phyloP scores from a whole-genome alignment of 2,329 filamentous ascomycete genomes.

The Fulvia fulva region DNA sequence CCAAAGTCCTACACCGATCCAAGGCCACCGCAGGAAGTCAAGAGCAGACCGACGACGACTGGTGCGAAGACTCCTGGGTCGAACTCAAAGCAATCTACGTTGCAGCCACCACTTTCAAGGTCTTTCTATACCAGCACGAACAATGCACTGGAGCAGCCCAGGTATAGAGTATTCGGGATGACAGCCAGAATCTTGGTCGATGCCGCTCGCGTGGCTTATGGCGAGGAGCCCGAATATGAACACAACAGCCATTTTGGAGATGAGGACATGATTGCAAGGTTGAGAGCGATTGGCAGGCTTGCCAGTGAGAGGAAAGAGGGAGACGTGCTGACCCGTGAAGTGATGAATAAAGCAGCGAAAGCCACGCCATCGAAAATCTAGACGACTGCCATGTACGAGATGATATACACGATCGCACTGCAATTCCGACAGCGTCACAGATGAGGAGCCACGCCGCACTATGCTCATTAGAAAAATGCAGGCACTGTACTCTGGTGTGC shows the following conservation, averaged over 20 bases:
- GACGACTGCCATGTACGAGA: background rate
- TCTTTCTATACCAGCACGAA: conserved; percentile 27
- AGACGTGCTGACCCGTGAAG: conserved; percentile 40
- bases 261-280: conserved; percentile 59
- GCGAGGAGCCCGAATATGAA: conserved; percentile 78
- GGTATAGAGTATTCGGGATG: conserved; percentile 90
- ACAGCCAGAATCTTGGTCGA: conserved; percentile 88
- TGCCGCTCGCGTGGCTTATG: conserved; percentile 79
- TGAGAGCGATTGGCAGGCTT: conserved; percentile 56
- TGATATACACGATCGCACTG: background rate
- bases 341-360: conserved; percentile 33
- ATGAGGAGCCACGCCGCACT: background rate
- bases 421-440: background rate
- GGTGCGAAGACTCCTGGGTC: conserved; percentile 6
- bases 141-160: conserved; percentile 29
- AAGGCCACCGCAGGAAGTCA: conserved; percentile 14
- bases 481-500: background rate
- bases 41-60: background rate
- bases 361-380: conserved; percentile 28
- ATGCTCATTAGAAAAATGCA: background rate
- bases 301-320: conserved; percentile 48
- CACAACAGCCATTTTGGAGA: conserved; percentile 62
- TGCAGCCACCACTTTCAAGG: conserved; percentile 29
- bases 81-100: conserved; percentile 13
- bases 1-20: conserved; percentile 21